Conservation (phyloP, 176 grass and related monocot species). For the Eragrostis nindensis region DNA sequence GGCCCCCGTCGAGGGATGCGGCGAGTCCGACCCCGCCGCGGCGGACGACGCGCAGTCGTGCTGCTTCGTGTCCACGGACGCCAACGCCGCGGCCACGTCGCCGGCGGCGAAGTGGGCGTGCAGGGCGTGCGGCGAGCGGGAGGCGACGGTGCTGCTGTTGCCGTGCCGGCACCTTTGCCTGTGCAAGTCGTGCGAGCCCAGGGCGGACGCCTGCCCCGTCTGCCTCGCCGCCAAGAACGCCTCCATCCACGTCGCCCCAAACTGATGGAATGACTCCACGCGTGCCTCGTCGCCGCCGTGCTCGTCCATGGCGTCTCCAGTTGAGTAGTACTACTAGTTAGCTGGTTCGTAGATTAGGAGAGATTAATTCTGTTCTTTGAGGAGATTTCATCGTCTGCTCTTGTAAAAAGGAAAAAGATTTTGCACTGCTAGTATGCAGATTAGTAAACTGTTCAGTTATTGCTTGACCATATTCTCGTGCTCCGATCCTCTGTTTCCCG, state of each 20-base stretch:
- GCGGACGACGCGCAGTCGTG: constrained; percentile 49
- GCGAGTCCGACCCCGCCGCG: constrained; percentile 45
- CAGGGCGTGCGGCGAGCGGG: constrained; percentile 36
- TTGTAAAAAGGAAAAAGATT: not conserved
- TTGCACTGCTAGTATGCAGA: no score
- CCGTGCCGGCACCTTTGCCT: constrained; percentile 75
- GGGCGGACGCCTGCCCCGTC: constrained; percentile 46
- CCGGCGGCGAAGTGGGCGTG: constrained; percentile 20
- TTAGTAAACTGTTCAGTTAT: no score
- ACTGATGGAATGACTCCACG: no score
- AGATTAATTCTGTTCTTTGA: constrained; percentile 6
- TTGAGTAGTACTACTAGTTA: constrained; percentile 6
- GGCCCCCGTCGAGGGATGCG: constrained; percentile 44
- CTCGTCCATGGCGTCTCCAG: not conserved
- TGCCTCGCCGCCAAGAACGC: constrained; percentile 54
- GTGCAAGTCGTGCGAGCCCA: constrained; percentile 61
- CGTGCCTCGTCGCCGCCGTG: not conserved
- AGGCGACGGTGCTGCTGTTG: constrained; percentile 56
- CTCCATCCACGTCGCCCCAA: constrained; percentile 43
- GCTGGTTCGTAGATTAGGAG: not conserved
- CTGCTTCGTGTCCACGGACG: not conserved
- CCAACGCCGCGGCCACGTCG: not conserved
- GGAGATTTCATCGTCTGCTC: not conserved
- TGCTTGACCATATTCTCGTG: not conserved
- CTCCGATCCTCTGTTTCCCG: not conserved